Base-by-base conservation (phyloP, 768 basidiomycete genomes). In the Clitopilus passeckerianus region DNA sequence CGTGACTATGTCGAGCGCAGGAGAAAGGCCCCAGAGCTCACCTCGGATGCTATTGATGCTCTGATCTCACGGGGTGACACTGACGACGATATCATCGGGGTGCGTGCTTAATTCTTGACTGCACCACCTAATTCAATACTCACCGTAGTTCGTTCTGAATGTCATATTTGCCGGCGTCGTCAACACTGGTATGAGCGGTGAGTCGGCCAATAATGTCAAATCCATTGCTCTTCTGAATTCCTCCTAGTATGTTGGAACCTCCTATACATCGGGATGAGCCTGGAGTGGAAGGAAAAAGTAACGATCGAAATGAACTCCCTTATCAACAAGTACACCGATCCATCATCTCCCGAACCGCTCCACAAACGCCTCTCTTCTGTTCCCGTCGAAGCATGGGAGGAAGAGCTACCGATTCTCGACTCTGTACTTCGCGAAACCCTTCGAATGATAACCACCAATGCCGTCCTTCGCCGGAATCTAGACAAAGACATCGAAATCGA, bases 351-450 rank as follows among this genome's bases (percentile, higher is more conserved):
- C 1, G 73, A 76, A 10, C 66, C 73, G 4, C 65, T 76, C 6
- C 68, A 75, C 59, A 67, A 66, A 53, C 74, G 71, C 1, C 71
- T 79, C 14, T 62, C 74, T 1, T 23, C 65, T 3, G 69, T 79
- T 37, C 74, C 77, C 0, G 62, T 74, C 37, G 46, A 61, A 2
- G 74, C 70, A 15, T 79, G 77, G 77, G 77, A 79, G 61, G 72
- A 73, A 15, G 68, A 74, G 52, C 71, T 75, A 64, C 76, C 76
- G 2, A 62, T 64, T 8, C 18, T 77, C 24, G 76, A 78, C 14
- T 59, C 70, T 15, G 65, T 74, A 22, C 70, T 77, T 20, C 72
- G 75, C 16, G 77, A 79, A 60, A 78, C 77, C 1, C 63, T 79
- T 5, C 72, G 77, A 6, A 53, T 78, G 6, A 65, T 67, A 0